Evolutionary conservation across 1,139 yeast genomes (phyloP).

Genomic region (Pichia sp.): DNA sequence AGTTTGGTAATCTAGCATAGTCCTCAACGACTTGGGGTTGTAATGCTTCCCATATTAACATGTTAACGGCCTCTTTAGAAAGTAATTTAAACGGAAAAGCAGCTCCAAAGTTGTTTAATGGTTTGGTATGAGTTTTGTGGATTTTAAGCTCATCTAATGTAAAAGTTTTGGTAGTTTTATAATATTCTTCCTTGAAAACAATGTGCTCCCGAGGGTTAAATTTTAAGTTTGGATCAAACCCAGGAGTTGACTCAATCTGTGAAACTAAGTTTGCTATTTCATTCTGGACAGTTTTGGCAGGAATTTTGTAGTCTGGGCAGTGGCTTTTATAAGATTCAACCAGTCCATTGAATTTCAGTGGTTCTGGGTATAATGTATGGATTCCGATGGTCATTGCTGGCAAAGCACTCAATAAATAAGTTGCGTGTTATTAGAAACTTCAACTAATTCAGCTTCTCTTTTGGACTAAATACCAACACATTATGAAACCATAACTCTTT

Average conservation of each 20-base stretch:
- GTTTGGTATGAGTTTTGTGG: slow-evolving; percentile 25
- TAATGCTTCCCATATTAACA: slow-evolving; percentile 30
- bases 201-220: slow-evolving; percentile 28
- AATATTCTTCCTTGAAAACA: slow-evolving; percentile 23
- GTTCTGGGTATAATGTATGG: slow-evolving; percentile 16
- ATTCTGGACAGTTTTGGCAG: slow-evolving; percentile 22
- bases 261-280: slow-evolving; percentile 22
- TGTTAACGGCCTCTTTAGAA: slow-evolving; percentile 29
- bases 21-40: slow-evolving; percentile 22
- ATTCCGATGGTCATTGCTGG: slow-evolving; percentile 12
- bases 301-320: slow-evolving; percentile 20
- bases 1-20: slow-evolving; percentile 26
- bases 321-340: slow-evolving; percentile 20
- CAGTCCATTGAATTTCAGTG: slow-evolving; percentile 16
- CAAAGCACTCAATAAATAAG: background rate
- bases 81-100: slow-evolving; percentile 29
- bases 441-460: background rate
- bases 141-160: slow-evolving; percentile 26
- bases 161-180: slow-evolving; percentile 18
- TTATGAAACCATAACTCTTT: background rate
- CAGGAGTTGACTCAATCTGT: slow-evolving; percentile 22
- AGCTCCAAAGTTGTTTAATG: slow-evolving; percentile 26
- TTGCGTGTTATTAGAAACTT: background rate
- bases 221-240: slow-evolving; percentile 24
- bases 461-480: background rate